Evolutionary conservation across 2,329 filamentous ascomycete species (phyloP).

Genomic region (Dothideomycetes sp.): DNA sequence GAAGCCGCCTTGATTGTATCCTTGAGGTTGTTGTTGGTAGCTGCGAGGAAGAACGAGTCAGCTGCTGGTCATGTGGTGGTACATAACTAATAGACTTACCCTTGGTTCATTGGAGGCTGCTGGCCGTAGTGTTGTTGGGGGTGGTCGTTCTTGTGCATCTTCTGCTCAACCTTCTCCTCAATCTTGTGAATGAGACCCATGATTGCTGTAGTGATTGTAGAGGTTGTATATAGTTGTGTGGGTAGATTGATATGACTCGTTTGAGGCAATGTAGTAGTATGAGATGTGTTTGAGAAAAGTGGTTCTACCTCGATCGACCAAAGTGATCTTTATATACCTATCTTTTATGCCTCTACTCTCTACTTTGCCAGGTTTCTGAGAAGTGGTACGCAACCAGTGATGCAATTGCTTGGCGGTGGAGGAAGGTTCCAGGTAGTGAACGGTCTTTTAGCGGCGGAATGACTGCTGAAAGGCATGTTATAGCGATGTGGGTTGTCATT

Average conservation of each 20-base stretch:
- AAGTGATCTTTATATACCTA: neutral
- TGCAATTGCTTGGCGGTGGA: neutral
- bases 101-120: neutral
- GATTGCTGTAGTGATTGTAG: neutral
- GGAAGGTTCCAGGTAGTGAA: neutral
- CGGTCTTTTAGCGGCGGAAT: neutral
- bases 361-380: neutral
- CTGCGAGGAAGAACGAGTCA: neutral
- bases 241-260: too few relatives aligned
- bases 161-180: slow-evolving; percentile 3
- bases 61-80: neutral
- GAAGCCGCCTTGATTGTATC: neutral
- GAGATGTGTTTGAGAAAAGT: neutral
- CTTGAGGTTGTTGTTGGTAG: neutral
- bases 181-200: slow-evolving; percentile 8
- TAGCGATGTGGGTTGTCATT: too few relatives aligned
- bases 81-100: neutral
- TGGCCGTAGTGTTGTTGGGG: too few relatives aligned
- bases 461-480: neutral
- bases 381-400: neutral
- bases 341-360: too few relatives aligned
- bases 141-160: too few relatives aligned
- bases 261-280: too few relatives aligned
- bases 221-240: too few relatives aligned
- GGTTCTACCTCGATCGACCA: neutral